Evolutionary conservation across 1,139 yeast genomes (phyloP), one percentile per base, ranked within the genome.

Genomic region (Suhomyces coccinellae): DNA sequence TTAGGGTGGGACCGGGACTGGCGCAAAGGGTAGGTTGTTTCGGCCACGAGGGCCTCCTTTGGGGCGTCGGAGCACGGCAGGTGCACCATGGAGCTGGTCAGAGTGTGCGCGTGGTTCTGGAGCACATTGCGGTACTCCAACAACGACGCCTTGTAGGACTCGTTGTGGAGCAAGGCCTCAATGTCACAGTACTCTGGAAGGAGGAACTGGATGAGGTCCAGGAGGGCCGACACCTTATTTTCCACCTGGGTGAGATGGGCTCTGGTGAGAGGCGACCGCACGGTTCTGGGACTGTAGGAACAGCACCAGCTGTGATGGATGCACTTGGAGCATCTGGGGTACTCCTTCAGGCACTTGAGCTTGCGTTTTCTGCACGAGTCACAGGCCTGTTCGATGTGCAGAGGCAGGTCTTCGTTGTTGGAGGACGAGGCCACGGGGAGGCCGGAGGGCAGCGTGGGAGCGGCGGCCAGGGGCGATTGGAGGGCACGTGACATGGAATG

Each of bases 171-270:
- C 43, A 67, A 55, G 9, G 61, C 56, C 29, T 69, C 69, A 17
- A 69, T 52, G 43, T 62, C 57, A 40, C 46, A 47, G 39, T 54
- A 48, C 20, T 49, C 51, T 4, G 77, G 73, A 46, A 74, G 56
- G 40, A 74, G 59, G 50, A 53, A 72, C 38, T 68, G 62, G 20
- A 88, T 57, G 35, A 87, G 58, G 29, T 66, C 64, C 55, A 85
- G 87, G 52, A 87, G 67, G 34, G 69, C 73, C 42, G 72, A 67
- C 13, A 83, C 83, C 49, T 83, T 70, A 48, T 73, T 78, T 62
- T 88, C 96, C 35, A 88, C 90, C 45, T 79, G 79, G 10, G 96
- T 87, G 52, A 88, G 69, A 66, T 85, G 86, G 15, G 86, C 89
- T 54, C 97, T 71, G 0, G 96, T 88, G 49, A 88, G 69, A 0